A percentile compares a stretch with the other conserved stretches of the same genome.
phyloP scores from a whole-genome alignment of 2,329 filamentous ascomycete species.

The Orbilia ellipsospora region DNA sequence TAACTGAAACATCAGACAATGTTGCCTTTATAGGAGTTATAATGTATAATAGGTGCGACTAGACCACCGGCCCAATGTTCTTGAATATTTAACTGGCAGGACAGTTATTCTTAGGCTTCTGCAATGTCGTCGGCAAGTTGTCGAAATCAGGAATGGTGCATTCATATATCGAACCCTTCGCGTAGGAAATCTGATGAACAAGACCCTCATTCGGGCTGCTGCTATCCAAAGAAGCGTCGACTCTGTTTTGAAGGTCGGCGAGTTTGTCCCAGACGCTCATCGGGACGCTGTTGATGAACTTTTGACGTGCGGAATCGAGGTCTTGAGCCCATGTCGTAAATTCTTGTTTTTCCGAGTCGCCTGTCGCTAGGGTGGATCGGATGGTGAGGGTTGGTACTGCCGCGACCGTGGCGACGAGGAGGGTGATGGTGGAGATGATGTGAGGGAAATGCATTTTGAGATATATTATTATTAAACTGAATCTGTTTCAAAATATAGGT shows the following conservation, averaged over 20 bases:
- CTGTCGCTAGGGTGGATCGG: not conserved
- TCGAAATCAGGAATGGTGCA: conserved; percentile 6
- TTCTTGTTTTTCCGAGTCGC: conserved; percentile 1
- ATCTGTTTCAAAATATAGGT: too few relatives aligned
- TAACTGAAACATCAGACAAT: too few relatives aligned
- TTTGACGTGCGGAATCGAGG: not conserved
- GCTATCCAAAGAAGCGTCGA: conserved; percentile 2
- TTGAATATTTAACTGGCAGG: not conserved
- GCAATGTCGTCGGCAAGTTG: not conserved
- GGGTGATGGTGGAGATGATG: not conserved
- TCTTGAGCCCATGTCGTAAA: not conserved
- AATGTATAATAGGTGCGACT: too few relatives aligned
- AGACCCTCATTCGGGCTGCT: not conserved
- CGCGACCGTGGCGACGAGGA: not conserved
- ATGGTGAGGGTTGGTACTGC: not conserved
- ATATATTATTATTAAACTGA: not conserved
- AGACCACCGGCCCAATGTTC: too few relatives aligned
- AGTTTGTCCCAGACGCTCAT: conserved; percentile 10
- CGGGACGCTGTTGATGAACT: conserved; percentile 1
- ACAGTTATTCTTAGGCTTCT: conserved; percentile 5
- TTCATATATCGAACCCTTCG: conserved; percentile 13
- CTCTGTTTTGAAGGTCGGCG: conserved; percentile 1
- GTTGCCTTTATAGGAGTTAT: too few relatives aligned
- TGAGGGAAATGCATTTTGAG: not conserved
- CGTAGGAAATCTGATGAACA: conserved; percentile 15